Percentiles rank a stretch among this genome's conserved stretches.
Conservation (phyloP, 1,284 basidiomycete species). For the Pulchroboletus neoregius region DNA sequence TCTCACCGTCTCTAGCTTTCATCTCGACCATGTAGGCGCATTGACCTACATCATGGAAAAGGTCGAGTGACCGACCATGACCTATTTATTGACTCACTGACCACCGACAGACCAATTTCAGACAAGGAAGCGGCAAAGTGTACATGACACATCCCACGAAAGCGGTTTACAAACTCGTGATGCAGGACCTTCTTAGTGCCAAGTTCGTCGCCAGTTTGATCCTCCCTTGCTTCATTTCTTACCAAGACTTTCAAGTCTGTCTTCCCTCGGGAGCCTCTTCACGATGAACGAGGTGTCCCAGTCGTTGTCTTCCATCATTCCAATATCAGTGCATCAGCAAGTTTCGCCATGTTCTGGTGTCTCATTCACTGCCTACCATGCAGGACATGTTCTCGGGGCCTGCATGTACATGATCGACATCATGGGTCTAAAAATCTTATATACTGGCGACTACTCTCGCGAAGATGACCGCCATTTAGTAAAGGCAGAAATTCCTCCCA, state of each 20-base stretch:
- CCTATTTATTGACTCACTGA: constrained; percentile 4
- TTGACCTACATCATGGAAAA: constrained; percentile 98
- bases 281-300: constrained; percentile 84
- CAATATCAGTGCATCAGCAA: constrained; percentile 93
- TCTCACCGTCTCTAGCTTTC: constrained; percentile 61
- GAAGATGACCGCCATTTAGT: constrained; percentile 98
- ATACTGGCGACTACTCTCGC: constrained; percentile 97
- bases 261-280: constrained; percentile 75
- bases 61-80: constrained; percentile 39
- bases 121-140: constrained; percentile 90
- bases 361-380: constrained; percentile 95
- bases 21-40: constrained; percentile 95
- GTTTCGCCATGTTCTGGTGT: constrained; percentile 88
- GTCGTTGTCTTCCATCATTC: constrained; percentile 87
- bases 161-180: constrained; percentile 96
- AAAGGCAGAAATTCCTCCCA: constrained; percentile 90
- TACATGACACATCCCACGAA: constrained; percentile 99
- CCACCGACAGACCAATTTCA: constrained; percentile 78
- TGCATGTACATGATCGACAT: constrained; percentile 99
- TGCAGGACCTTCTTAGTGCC: constrained; percentile 97
- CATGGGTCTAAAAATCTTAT: constrained; percentile 89
- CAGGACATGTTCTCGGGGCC: constrained; percentile 95
- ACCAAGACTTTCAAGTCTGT: constrained; percentile 43
- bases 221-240: not conserved
- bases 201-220: constrained; percentile 49